phyloP scores from a whole-genome alignment of 305 asterid genomes.

The Fraxinus floribunda region DNA sequence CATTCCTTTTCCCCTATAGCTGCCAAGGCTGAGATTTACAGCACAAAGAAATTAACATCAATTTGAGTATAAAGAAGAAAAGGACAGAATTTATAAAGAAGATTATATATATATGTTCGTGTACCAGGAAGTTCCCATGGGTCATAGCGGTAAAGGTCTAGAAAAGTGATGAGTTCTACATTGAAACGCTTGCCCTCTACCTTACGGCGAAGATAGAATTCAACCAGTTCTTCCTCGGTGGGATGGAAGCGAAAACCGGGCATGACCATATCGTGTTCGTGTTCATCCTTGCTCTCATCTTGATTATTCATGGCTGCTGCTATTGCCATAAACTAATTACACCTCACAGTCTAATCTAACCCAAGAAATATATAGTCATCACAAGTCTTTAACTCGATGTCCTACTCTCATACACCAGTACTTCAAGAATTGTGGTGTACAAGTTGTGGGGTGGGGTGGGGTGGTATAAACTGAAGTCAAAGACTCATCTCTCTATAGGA shows the following conservation, averaged over 20 bases:
- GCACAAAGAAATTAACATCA: not conserved
- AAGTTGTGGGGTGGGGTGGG: constrained; percentile 15
- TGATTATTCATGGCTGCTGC: constrained; percentile 46
- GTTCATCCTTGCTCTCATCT: constrained; percentile 37
- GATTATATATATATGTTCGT: not conserved
- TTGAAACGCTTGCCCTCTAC: constrained; percentile 96
- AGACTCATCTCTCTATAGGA: not conserved
- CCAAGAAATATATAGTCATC: not conserved
- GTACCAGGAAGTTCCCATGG: constrained; percentile 97
- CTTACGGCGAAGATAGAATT: constrained; percentile 92
- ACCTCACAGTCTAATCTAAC: not conserved
- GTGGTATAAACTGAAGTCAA: not conserved
- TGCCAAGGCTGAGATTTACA: constrained; percentile 53
- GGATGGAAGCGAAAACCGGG: constrained; percentile 95
- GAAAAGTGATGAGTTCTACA: constrained; percentile 82
- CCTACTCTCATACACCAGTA: not conserved
- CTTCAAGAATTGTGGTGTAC: constrained; percentile 9
- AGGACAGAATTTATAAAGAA: not conserved
- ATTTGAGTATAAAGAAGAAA: not conserved
- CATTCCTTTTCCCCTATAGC: constrained; percentile 95
- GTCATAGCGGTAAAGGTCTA: constrained; percentile 88
- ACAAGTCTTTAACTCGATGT: not conserved
- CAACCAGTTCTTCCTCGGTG: constrained; percentile 85
- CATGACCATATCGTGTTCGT: constrained; percentile 82
- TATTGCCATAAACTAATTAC: constrained; percentile 45